Percentiles rank a stretch among this genome's conserved stretches.
phyloP scores from a whole-genome alignment of 2,329 filamentous ascomycete species.

The Plectosphaerella sp. region DNA sequence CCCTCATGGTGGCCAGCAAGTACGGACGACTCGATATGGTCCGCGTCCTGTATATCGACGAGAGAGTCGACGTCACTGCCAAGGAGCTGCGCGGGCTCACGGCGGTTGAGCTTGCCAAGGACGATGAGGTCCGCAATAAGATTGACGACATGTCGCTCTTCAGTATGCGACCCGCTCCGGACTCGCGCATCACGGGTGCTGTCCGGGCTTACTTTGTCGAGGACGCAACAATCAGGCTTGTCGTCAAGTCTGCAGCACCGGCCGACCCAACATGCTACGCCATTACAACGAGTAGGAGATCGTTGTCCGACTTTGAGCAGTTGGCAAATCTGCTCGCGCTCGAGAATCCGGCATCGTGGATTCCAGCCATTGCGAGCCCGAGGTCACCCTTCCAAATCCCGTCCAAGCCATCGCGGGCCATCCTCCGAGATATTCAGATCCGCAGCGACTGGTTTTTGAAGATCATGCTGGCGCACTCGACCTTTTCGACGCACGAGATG shows the following conservation, averaged over 20 bases:
- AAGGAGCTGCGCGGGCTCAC: constrained; percentile 85
- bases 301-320: constrained; percentile 85
- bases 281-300: constrained; percentile 89
- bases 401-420: constrained; percentile 81
- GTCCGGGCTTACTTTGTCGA: constrained; percentile 97
- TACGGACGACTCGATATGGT: constrained; percentile 95
- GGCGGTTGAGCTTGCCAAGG: constrained; percentile 93
- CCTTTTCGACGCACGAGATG: constrained; percentile 94
- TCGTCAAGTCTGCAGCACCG: constrained; percentile 89
- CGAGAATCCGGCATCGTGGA: constrained; percentile 93
- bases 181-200: constrained; percentile 84
- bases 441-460: constrained; percentile 84
- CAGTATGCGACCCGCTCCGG: constrained; percentile 63
- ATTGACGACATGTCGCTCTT: constrained; percentile 93
- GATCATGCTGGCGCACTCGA: constrained; percentile 81
- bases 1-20: constrained; percentile 97
- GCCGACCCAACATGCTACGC: constrained; percentile 80
- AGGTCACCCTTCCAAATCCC: constrained; percentile 90
- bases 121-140: constrained; percentile 93
- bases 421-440: constrained; percentile 82
- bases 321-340: constrained; percentile 76
- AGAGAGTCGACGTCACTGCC: constrained; percentile 78
- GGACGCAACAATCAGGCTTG: constrained; percentile 86
- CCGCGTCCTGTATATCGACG: constrained; percentile 78
- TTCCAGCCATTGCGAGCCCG: constrained; percentile 72